Evolutionary conservation across 306 rosid species (phyloP).

Genomic region (Sicyos baderoa): DNA sequence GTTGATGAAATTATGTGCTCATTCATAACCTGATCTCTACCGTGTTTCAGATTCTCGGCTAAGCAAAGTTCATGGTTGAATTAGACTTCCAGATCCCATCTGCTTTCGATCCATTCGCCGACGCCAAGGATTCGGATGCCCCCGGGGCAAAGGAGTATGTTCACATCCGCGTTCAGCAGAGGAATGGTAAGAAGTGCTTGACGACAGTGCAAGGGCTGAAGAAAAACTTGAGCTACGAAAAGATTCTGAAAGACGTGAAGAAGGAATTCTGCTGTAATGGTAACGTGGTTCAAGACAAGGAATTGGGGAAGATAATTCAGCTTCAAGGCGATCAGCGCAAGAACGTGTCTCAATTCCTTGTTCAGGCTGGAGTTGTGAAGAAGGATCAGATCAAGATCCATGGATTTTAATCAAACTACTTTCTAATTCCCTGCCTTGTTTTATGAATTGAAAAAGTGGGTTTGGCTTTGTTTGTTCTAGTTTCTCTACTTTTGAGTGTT

Average conservation of each 20-base stretch:
- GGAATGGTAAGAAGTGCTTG: constrained; percentile 79
- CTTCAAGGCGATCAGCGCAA: constrained; percentile 93
- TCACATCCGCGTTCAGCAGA: constrained; percentile 74
- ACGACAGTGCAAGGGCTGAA: constrained; percentile 86
- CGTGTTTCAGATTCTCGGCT: neutral
- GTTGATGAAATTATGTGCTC: no score
- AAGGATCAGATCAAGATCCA: constrained; percentile 81
- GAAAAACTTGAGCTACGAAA: constrained; percentile 64
- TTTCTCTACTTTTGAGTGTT: neutral
- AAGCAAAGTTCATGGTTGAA: constrained; percentile 70
- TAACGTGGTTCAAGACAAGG: constrained; percentile 86
- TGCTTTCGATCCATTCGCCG: constrained; percentile 68
- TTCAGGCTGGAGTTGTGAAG: constrained; percentile 50
- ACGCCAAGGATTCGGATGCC: constrained; percentile 60
- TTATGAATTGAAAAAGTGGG: neutral
- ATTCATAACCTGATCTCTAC: neutral
- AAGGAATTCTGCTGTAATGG: constrained; percentile 89
- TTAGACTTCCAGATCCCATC: constrained; percentile 42
- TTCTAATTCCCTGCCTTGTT: neutral
- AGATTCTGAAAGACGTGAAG: constrained; percentile 75
- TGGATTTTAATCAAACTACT: constrained; percentile 46
- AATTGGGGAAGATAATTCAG: constrained; percentile 70
- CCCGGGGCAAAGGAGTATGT: constrained; percentile 65
- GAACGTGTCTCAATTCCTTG: constrained; percentile 61
- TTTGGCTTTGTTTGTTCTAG: neutral